Conservation (phyloP, 192 early-diverging fungal genomes). For the Coemansia nantahalensis region DNA sequence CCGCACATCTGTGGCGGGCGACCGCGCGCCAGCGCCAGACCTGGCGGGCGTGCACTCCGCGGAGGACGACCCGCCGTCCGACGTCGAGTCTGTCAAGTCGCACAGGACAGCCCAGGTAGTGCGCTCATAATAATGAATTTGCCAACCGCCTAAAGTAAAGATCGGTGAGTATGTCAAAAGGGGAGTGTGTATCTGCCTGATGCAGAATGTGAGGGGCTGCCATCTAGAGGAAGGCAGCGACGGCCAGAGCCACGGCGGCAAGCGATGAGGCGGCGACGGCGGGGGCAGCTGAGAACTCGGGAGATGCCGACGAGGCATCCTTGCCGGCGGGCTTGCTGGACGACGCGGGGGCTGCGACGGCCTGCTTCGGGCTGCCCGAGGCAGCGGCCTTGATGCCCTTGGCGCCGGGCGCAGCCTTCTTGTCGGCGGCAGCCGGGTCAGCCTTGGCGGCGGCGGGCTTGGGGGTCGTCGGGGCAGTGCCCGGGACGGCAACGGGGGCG, state of each 20-base stretch:
- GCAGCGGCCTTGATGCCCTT: slow-evolving; percentile 19
- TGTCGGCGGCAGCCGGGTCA: not conserved
- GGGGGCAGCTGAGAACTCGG: slow-evolving; percentile 11
- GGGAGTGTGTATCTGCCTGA: too few relatives aligned
- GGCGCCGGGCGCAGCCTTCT: slow-evolving; percentile 6
- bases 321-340: slow-evolving; percentile 17
- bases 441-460: slow-evolving; percentile 1
- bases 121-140: too few relatives aligned
- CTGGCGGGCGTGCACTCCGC: too few relatives aligned
- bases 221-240: slow-evolving; percentile 38
- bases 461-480: not conserved
- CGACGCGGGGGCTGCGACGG: slow-evolving; percentile 3
- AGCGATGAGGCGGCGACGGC: slow-evolving; percentile 9
- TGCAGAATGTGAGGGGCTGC: too few relatives aligned
- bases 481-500: not conserved
- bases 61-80: too few relatives aligned
- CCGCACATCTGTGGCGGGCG: slow-evolving; percentile 34
- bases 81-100: too few relatives aligned
- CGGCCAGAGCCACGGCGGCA: slow-evolving; percentile 28
- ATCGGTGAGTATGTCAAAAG: too few relatives aligned
- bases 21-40: too few relatives aligned
- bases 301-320: slow-evolving; percentile 12
- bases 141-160: too few relatives aligned
- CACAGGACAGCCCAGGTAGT: too few relatives aligned
- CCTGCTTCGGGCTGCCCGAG: slow-evolving; percentile 5